Base-by-base conservation (phyloP, 306 rosid species). In the Purshia tridentata region DNA sequence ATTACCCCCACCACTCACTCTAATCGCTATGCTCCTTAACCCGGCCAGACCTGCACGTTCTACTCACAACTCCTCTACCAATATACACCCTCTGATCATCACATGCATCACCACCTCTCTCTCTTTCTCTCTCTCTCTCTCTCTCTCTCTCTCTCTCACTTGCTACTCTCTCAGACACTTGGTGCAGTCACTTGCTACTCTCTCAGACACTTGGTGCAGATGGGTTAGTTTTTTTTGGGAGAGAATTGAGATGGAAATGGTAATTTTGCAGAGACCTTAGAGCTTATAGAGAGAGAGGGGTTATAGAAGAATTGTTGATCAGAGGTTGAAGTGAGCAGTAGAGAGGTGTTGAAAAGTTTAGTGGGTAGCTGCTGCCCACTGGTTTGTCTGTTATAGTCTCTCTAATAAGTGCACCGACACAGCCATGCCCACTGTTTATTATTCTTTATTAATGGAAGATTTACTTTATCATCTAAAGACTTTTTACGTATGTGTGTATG, bases 21-120 rank as follows among this genome's bases (percentile, higher is more conserved):
- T 65, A 73, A 83, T 77, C 41, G 53, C 70, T 39, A 84, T 57
- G 76, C 82, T 68, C 70, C 84, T 76, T 74, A 81, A 72, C 84
- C 79, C 86, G 62, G 93, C 97, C 92, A 86, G 92, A 75, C 72
- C 87, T 80, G 45, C 75, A 29, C 8, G n/a, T n/a, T n/a, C n/a
- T 29, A 29, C 35, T 29, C 35, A 29, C 35, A 29, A 29, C 35
- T 29, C 35, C 35, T 29, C 35, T 29, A 29, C 35, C 35, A 29
- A 29, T 29, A 29, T 29, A 29, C 35, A 29, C 35, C 35, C 35
- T 29, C 35, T 9, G 49, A 47, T 40, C 29, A n/a, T 40, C 23
- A 41, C 3, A 40, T 62, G 67, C 49, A 62, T 18, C 65, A 62
- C 49, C 49, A 47, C 9, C 65, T 3, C 15, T 39, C 4, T 4